A percentile compares a stretch with the other conserved stretches of the same genome.
Conservation (phyloP, 495 filamentous ascomycete genomes). For the Neurospora africana region DNA sequence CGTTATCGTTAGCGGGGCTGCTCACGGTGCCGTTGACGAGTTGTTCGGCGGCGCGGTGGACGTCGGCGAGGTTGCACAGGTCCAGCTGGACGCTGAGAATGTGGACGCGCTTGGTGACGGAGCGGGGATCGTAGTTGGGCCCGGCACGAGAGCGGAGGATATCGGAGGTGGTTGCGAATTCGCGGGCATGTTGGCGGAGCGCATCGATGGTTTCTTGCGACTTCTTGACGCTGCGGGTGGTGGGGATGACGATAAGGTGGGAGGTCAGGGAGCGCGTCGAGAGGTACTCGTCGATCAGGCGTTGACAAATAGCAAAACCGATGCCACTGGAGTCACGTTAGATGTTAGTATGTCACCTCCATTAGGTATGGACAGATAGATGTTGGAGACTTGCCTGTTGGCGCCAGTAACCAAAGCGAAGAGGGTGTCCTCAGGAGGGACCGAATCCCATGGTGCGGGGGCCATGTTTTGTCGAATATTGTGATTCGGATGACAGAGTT, state of each 20-base stretch:
- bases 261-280: constrained; percentile 48
- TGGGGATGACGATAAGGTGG: constrained; percentile 54
- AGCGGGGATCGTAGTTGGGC: constrained; percentile 31
- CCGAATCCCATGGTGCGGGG: constrained; percentile 40
- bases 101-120: constrained; percentile 38
- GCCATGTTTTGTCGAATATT: constrained; percentile 18
- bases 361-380: not conserved
- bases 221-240: constrained; percentile 52
- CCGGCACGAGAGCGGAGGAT: constrained; percentile 29
- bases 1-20: constrained; percentile 17
- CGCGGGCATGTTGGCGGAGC: constrained; percentile 42
- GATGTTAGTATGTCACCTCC: constrained; percentile 8
- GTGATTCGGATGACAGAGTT: not conserved
- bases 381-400: constrained; percentile 47
- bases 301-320: constrained; percentile 74
- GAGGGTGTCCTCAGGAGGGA: constrained; percentile 33
- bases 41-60: constrained; percentile 35
- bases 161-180: constrained; percentile 27
- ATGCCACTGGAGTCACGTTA: constrained; percentile 54
- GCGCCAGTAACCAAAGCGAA: constrained; percentile 60
- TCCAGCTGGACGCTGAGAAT: constrained; percentile 47
- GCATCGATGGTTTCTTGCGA: constrained; percentile 45
- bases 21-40: constrained; percentile 40
- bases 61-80: constrained; percentile 41
- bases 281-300: constrained; percentile 88